These are phyloP conservation scores for Podila epigama DNA, from an alignment of 192 early-diverging fungal species.

Conservation along the genomic window DNA sequence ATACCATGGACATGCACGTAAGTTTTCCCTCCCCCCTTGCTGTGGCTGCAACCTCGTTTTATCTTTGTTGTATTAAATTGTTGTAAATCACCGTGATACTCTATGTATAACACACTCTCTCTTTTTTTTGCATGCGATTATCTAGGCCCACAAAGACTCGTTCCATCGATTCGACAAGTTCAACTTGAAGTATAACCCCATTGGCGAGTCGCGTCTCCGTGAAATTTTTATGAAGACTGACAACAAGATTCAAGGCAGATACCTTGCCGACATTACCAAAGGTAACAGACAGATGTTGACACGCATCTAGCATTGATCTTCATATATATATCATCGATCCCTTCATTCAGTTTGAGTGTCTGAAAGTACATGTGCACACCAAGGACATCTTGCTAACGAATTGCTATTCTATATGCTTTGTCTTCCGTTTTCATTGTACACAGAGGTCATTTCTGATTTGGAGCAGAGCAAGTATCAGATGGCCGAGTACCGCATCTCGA, in stretches of 20 bases:
- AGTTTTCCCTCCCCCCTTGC: slow-evolving; percentile 8
- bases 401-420: too few relatives aligned
- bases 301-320: neutral
- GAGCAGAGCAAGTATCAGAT: slow-evolving; percentile 97
- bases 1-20: slow-evolving; percentile 97
- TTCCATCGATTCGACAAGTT: slow-evolving; percentile 99
- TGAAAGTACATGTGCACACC: too few relatives aligned
- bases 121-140: neutral
- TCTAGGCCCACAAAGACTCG: slow-evolving; percentile 89
- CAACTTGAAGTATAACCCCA: slow-evolving; percentile 97
- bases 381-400: too few relatives aligned
- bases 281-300: too few relatives aligned
- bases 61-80: neutral
- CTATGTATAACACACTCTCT: neutral
- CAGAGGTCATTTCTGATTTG: slow-evolving; percentile 90
- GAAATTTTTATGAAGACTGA: slow-evolving; percentile 99
- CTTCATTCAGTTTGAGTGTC: neutral
- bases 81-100: neutral
- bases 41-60: too few relatives aligned
- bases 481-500: slow-evolving; percentile 94
- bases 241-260: slow-evolving; percentile 88
- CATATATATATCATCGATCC: neutral
- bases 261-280: slow-evolving; percentile 93
- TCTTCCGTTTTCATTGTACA: neutral
- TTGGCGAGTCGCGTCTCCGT: slow-evolving; percentile 93